Conservation (phyloP, 2,329 filamentous ascomycete species). For the Penicillium sp. region DNA sequence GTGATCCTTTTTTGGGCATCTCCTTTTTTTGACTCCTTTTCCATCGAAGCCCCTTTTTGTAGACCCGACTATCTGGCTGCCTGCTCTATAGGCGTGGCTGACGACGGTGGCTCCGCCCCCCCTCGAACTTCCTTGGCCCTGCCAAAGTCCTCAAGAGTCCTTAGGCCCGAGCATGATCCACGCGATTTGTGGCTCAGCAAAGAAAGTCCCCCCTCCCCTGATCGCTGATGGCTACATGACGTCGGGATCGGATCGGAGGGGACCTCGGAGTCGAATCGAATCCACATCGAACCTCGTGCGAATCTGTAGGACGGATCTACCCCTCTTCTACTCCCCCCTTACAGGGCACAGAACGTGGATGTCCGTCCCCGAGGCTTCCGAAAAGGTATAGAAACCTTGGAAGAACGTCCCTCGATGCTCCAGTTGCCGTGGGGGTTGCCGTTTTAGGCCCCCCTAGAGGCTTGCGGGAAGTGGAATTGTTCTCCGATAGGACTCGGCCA, state of each 20-base stretch:
- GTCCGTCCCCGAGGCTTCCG: slow-evolving; percentile 3
- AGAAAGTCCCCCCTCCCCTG: slow-evolving; percentile 16
- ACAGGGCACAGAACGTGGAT: slow-evolving; percentile 4
- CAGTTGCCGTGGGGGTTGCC: background rate
- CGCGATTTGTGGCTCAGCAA: slow-evolving; percentile 24
- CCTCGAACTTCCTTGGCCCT: background rate
- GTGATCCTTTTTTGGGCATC: background rate
- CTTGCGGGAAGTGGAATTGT: background rate
- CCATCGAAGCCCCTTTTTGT: background rate
- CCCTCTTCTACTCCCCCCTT: slow-evolving; percentile 1
- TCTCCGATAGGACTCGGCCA: background rate
- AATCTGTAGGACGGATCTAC: background rate
- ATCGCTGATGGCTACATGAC: slow-evolving; percentile 26
- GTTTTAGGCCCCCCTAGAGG: background rate
- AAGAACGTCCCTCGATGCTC: background rate
- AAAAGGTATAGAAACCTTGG: slow-evolving; percentile 1
- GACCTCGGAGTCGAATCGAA: too few species aligned
- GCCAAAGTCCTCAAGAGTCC: background rate
- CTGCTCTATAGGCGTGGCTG: slow-evolving; percentile 19
- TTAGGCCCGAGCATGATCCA: slow-evolving; percentile 11
- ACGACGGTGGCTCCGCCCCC: slow-evolving; percentile 17
- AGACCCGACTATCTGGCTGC: slow-evolving; percentile 21
- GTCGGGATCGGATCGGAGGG: slow-evolving; percentile 12
- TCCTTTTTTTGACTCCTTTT: background rate
- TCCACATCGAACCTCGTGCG: background rate